Evolutionary conservation across 352 stramenopile species (phyloP).

Genomic region (Globisporangium paddicum): DNA sequence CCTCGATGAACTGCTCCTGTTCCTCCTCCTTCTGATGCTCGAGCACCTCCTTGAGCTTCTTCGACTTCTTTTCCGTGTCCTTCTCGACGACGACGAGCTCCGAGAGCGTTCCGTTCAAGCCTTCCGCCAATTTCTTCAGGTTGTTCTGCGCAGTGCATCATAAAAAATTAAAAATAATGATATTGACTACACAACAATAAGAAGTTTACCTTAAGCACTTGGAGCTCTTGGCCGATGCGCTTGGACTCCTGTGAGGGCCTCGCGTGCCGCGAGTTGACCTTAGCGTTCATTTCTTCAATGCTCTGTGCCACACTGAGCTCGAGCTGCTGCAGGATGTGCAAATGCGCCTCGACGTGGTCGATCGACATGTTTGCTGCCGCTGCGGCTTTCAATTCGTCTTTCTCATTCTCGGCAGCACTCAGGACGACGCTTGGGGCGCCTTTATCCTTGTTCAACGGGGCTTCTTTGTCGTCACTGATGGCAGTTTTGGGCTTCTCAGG

Average conservation of each 20-base stretch:
- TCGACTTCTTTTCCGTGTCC: conserved; percentile 71
- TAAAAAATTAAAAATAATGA: background rate
- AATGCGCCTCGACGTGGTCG: conserved; percentile 69
- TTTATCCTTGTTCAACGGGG: background rate
- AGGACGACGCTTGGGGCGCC: background rate
- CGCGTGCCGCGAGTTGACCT: conserved; percentile 21
- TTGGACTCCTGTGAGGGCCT: conserved; percentile 23
- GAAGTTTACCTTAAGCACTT: conserved; percentile 21
- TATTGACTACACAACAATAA: no score
- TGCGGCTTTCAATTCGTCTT: background rate
- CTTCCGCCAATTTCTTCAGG: conserved; percentile 58
- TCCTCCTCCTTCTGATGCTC: conserved; percentile 74
- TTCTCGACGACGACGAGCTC: conserved; percentile 83
- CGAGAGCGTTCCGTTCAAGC: conserved; percentile 67
- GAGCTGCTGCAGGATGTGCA: conserved; percentile 69
- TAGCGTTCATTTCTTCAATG: conserved; percentile 38
- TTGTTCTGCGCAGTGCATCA: conserved; percentile 32
- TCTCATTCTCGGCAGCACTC: background rate
- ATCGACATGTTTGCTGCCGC: conserved; percentile 50
- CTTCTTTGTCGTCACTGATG: background rate
- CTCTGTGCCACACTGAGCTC: conserved; percentile 66
- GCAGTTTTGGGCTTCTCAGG: background rate
- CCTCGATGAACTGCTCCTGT: conserved; percentile 72
- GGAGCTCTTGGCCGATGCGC: conserved; percentile 36
- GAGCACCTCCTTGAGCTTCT: conserved; percentile 73